Percentiles rank a stretch among this genome's conserved stretches.
These are phyloP conservation scores for Aspergillus mulundensis DNA, from an alignment of 495 filamentous ascomycete genomes.

Conservation along the genomic window DNA sequence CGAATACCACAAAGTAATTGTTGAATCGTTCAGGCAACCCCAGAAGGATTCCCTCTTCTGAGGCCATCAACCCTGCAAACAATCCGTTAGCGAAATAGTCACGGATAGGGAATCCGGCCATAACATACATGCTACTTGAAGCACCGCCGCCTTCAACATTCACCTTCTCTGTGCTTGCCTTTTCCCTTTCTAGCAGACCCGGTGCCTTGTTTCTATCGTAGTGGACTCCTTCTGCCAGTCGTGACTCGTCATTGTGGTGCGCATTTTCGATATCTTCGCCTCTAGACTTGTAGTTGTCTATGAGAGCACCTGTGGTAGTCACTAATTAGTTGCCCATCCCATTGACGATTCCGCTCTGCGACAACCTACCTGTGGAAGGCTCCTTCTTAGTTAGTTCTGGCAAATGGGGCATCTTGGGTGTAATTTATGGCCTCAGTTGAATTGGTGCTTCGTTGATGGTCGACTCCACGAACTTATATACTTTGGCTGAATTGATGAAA, in stretches of 20 bases:
- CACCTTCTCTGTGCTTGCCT: background rate
- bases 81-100: background rate
- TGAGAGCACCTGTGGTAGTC: background rate
- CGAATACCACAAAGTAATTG: background rate
- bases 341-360: background rate
- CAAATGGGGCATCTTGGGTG: background rate
- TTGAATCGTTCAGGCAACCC: background rate
- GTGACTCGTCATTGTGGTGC: background rate
- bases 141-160: slow-evolving; percentile 1
- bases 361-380: background rate
- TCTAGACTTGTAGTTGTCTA: background rate
- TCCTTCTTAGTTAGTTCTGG: slow-evolving; percentile 4
- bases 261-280: background rate
- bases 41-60: background rate
- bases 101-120: background rate
- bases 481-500: background rate
- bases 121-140: background rate
- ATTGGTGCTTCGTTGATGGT: background rate
- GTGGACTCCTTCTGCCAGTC: background rate
- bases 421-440: background rate
- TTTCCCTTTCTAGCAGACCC: background rate
- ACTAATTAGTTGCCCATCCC: background rate
- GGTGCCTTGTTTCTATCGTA: slow-evolving; percentile 2
- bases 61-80: background rate
- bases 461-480: background rate